A percentile compares a stretch with the other conserved stretches of the same genome.
Conservation (phyloP, 78 protist genomes). For the Speleostelium caveatum region DNA sequence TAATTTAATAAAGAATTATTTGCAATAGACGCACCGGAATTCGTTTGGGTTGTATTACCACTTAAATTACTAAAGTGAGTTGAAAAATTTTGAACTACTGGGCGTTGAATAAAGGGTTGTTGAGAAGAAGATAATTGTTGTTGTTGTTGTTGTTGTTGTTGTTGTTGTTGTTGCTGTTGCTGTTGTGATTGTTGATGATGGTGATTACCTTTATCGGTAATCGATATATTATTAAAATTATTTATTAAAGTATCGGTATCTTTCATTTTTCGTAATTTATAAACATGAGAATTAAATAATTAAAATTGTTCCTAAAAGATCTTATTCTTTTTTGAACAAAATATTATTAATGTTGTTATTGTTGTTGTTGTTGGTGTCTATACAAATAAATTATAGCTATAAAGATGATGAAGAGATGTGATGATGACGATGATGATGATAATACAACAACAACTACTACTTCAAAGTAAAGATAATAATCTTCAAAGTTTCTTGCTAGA, state of each 20-base stretch:
- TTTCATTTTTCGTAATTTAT: not conserved
- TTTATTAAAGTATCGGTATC: not conserved
- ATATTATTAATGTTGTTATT: no score
- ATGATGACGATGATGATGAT: no score
- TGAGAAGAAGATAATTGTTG: not conserved
- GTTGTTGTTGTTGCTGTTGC: not conserved
- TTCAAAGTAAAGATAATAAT: no score
- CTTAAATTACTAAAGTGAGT: not conserved
- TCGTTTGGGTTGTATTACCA: not conserved
- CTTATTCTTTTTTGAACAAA: not conserved
- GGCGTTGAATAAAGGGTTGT: not conserved
- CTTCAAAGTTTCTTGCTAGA: no score
- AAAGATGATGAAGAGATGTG: no score
- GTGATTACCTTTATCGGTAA: not conserved
- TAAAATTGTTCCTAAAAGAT: not conserved
- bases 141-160: constrained; percentile 19
- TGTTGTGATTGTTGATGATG: not conserved
- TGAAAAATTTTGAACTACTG: not conserved
- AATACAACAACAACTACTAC: no score
- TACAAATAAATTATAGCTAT: no score
- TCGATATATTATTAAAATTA: no score
- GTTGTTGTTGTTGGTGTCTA: no score
- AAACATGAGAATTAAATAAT: no score
- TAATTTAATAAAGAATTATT: not conserved
- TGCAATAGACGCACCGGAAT: not conserved